A percentile compares a stretch with the other conserved stretches of the same genome.
Conservation (phyloP, 164 flowering plant genomes). For the Houttuynia cordata region DNA sequence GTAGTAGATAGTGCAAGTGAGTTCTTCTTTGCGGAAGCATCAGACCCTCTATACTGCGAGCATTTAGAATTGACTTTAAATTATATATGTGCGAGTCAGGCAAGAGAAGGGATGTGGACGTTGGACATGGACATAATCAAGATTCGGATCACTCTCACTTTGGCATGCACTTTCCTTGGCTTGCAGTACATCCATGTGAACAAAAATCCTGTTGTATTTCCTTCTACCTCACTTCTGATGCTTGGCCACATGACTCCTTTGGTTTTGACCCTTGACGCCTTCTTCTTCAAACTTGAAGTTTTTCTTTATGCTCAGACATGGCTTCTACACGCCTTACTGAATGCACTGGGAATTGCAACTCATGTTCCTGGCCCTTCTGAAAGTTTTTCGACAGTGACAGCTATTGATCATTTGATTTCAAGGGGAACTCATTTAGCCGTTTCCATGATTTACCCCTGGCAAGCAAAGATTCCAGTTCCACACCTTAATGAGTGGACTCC, state of each 20-base stretch:
- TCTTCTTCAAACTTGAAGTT: conserved; percentile 12
- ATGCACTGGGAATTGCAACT: no score
- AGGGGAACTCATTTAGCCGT: no score
- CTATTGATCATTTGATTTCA: no score
- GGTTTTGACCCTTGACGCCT: conserved; percentile 47
- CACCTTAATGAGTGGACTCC: no score
- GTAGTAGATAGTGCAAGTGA: not conserved
- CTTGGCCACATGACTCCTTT: conserved; percentile 56
- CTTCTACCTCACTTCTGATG: conserved; percentile 49
- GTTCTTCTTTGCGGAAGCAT: not conserved
- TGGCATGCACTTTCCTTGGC: no score
- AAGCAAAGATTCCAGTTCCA: no score
- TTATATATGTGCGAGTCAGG: conserved; percentile 7
- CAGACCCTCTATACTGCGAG: conserved; percentile 44
- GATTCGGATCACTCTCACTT: conserved; percentile 48
- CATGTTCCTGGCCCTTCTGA: no score
- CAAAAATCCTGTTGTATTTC: conserved; percentile 33
- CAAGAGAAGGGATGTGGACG: conserved; percentile 25
- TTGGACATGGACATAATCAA: conserved; percentile 50
- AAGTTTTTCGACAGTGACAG: no score
- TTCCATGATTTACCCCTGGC: no score
- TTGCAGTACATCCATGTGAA: conserved; percentile 42
- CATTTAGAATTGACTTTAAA: conserved; percentile 20
- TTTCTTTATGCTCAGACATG: no score
- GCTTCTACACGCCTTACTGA: no score